Base-by-base conservation (phyloP, 1,139 yeast genomes). In the Yamadazyma taylorii region DNA sequence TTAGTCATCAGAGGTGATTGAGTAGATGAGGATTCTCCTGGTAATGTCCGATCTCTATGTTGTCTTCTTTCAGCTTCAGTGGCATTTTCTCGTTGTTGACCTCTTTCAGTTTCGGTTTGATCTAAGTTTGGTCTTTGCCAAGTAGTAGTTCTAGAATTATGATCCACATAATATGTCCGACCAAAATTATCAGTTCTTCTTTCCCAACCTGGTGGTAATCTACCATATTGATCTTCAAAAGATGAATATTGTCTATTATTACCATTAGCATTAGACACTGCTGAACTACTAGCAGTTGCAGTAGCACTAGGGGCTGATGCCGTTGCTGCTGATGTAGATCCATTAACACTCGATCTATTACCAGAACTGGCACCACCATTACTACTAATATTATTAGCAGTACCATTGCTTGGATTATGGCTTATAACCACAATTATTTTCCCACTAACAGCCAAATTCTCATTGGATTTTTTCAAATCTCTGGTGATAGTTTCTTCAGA, bases 171-270 rank as follows among this genome's bases (percentile, higher is more conserved):
- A 63, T 94, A 92, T 1, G 97, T 92, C 56, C 99, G 80, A 23
- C 98, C 98, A 54, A 89, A 86, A 59, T 89, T 89, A 61, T 92
- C 99, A 1, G 97, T 90, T 62, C 97, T 80, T 52, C 98, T 81
- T 64, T 92, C 99, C 98, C 98, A 92, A 3, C 99, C 99, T 3
- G 97, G 87, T 5, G 98, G 99, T 50, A 92, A 73, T 54, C 97
- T 76, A 34, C 99, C 99, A 53, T 82, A 80, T 58, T 92, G 97
- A 63, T 92, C 99, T 63, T 92, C 98, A 59, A 92, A 92, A 2
- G 97, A 87, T 2, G 95, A 85, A 52, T 81, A 84, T 50, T 83
- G 92, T 56, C 88, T 75, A 51, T 64, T 65, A 10, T 35, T 37
- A 23, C 36, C 47, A 22, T 55, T 39, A 30, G 55, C 45, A 21